Evolutionary conservation across 306 rosid species (phyloP).

Genomic region (Cyamopsis tetragonoloba): DNA sequence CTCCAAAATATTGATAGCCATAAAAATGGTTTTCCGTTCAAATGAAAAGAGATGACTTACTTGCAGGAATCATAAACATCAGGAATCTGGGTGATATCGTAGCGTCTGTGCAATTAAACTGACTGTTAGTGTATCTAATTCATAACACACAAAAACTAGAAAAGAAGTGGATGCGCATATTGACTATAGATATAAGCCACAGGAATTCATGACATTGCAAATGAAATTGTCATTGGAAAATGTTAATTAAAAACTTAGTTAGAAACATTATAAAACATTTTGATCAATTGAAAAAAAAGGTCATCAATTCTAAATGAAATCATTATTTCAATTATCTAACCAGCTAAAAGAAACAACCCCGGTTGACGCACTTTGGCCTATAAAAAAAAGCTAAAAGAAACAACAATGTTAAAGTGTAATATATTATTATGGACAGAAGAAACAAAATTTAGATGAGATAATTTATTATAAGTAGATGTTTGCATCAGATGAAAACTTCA

Average conservation of each 20-base stretch:
- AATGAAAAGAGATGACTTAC: constrained; percentile 48
- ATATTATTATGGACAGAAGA: neutral
- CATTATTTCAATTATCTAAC: constrained; percentile 14
- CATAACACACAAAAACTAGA: neutral
- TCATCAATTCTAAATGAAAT: neutral
- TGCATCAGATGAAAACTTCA: constrained; percentile 4
- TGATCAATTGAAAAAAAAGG: neutral
- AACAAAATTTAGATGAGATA: neutral
- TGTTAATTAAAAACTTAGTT: constrained; percentile 2
- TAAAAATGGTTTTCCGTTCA: neutral
- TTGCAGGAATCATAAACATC: constrained; percentile 99
- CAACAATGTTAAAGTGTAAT: neutral
- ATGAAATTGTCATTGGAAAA: neutral
- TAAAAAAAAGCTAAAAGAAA: constrained; percentile 3
- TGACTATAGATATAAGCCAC: neutral
- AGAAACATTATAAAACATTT: neutral
- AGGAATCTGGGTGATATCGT: constrained; percentile 89
- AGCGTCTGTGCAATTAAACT: constrained; percentile 69
- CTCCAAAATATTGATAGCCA: constrained; percentile 10
- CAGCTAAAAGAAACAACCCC: neutral
- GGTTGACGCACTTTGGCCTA: too few relatives aligned
- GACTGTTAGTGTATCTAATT: constrained; percentile 22
- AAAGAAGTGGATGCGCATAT: constrained; percentile 1
- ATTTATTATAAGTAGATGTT: neutral
- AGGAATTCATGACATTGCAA: neutral